Conservation (phyloP, 2,329 filamentous ascomycete species). For the Knufia petricola region DNA sequence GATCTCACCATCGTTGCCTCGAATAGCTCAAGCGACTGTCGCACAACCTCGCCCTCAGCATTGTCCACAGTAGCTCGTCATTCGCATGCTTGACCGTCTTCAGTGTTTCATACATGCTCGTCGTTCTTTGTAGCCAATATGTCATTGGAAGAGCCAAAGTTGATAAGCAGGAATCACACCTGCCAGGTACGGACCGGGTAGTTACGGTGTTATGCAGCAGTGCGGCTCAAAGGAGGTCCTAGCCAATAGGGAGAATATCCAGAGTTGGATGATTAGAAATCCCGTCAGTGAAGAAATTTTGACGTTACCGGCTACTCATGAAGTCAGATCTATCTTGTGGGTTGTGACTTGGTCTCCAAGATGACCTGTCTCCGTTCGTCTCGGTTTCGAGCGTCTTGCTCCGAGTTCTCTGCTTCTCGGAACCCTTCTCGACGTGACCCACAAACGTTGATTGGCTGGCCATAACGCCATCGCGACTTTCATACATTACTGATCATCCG, state of each 20-base stretch:
- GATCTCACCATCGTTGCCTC: no score
- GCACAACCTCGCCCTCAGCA: no score
- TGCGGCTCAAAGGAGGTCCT: background rate
- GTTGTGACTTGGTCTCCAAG: background rate
- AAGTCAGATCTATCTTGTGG: background rate
- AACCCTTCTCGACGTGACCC: background rate
- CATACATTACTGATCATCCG: background rate
- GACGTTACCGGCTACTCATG: background rate
- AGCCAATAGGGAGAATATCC: background rate
- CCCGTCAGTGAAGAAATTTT: background rate
- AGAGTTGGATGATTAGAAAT: constrained; percentile 3
- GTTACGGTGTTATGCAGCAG: background rate
- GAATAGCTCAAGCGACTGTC: no score
- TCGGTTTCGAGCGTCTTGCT: background rate
- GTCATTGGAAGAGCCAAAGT: background rate
- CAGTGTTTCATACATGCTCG: background rate
- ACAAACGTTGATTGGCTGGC: background rate
- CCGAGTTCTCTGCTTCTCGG: background rate
- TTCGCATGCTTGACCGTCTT: no score
- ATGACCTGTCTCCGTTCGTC: background rate
- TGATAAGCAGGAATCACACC: background rate
- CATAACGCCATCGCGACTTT: constrained; percentile 9
- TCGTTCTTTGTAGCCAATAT: background rate
- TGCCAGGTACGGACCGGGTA: background rate
- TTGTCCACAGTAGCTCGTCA: no score